Percentiles rank a stretch among this genome's conserved stretches.
Conservation (phyloP, 257 asterid genomes). For the Agastache rugosa region DNA sequence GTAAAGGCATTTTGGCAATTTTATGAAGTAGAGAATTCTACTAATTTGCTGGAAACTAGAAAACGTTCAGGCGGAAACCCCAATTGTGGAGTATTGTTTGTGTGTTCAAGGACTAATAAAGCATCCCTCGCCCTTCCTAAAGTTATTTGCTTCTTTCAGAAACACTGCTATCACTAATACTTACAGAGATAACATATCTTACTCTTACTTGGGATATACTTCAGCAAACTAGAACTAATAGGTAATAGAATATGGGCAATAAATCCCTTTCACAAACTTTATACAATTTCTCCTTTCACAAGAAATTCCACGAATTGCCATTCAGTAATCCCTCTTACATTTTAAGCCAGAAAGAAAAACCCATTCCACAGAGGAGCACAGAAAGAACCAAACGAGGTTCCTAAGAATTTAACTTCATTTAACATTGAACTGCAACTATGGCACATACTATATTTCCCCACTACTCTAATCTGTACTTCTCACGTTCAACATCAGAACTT, state of each 20-base stretch:
- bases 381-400: background rate
- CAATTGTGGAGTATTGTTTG: background rate
- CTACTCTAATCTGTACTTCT: conserved; percentile 9
- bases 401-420: background rate
- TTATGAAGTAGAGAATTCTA: background rate
- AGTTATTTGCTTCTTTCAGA: conserved; percentile 3
- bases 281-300: background rate
- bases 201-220: background rate
- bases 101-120: background rate
- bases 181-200: background rate
- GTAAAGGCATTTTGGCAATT: background rate
- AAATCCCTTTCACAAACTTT: background rate
- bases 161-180: background rate
- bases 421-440: conserved; percentile 1
- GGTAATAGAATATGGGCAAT: background rate
- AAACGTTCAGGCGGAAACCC: background rate
- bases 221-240: background rate
- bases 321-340: conserved; percentile 4
- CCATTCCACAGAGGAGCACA: background rate
- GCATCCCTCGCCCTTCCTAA: background rate
- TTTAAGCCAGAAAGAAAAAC: background rate
- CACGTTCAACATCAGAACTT: conserved; percentile 3
- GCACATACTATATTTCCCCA: background rate
- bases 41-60: background rate
- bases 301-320: background rate